Evolutionary conservation across 2,329 filamentous ascomycete genomes (phyloP).

Genomic region (Cryphonectria radicalis): DNA sequence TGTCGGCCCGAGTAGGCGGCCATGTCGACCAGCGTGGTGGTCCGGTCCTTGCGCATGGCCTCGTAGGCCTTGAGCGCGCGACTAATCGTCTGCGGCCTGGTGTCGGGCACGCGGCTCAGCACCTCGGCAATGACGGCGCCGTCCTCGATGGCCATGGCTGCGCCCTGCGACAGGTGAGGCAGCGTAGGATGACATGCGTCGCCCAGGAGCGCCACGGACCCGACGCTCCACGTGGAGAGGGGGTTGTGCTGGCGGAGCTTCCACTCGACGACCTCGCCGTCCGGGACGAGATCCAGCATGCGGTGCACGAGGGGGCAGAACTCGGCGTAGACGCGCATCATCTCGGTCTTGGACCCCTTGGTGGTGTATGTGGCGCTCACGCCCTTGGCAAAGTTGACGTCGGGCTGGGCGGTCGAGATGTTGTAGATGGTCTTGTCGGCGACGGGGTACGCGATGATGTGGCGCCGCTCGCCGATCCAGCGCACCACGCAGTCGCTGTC

Average conservation of each 20-base stretch:
- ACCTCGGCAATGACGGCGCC: conserved; percentile 63
- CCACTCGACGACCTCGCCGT: conserved; percentile 69
- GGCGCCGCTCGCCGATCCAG: conserved; percentile 76
- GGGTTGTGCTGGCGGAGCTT: conserved; percentile 61
- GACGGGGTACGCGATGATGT: conserved; percentile 80
- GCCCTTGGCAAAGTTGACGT: conserved; percentile 62
- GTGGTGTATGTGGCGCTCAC: conserved; percentile 66
- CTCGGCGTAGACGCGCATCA: conserved; percentile 64
- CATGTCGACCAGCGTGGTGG: conserved; percentile 56
- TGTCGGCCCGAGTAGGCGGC: conserved; percentile 57
- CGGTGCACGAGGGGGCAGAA: conserved; percentile 64
- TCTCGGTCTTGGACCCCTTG: conserved; percentile 61
- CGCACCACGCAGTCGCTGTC: conserved; percentile 70
- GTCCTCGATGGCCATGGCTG: conserved; percentile 71
- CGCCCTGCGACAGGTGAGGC: conserved; percentile 69
- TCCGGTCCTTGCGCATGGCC: conserved; percentile 59
- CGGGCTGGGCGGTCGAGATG: conserved; percentile 65
- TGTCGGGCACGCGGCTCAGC: conserved; percentile 46
- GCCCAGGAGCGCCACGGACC: conserved; percentile 61
- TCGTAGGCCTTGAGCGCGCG: conserved; percentile 60
- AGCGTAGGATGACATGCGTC: conserved; percentile 72
- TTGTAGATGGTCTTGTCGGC: conserved; percentile 69
- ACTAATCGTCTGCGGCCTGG: conserved; percentile 45
- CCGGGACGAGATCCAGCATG: conserved; percentile 63
- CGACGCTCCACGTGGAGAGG: conserved; percentile 62